Percentiles rank a stretch among this genome's conserved stretches.
These are phyloP conservation scores for Clavulina sp. DNA, from an alignment of 768 basidiomycete species.

Conservation along the genomic window DNA sequence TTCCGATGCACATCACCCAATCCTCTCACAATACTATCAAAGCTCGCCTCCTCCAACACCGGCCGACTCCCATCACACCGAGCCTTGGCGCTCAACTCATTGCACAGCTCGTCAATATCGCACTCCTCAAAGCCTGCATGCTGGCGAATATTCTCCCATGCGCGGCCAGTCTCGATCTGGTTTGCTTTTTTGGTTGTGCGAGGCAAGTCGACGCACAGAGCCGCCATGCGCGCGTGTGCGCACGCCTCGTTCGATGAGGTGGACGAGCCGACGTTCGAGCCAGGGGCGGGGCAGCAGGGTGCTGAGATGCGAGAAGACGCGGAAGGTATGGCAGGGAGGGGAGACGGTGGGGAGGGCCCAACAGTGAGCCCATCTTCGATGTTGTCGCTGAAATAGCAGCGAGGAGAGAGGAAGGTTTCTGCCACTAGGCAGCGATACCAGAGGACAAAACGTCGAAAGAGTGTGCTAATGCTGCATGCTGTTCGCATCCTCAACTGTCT, in stretches of 20 bases:
- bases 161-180: constrained; percentile 61
- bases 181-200: constrained; percentile 48
- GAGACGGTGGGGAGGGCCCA: no score
- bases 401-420: no score
- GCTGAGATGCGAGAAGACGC: constrained; percentile 27
- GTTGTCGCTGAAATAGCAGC: no score
- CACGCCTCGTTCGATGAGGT: constrained; percentile 5
- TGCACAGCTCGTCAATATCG: constrained; percentile 62
- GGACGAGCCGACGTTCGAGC: constrained; percentile 24
- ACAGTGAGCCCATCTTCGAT: no score
- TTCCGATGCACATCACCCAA: no score
- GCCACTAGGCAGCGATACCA: no score
- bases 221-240: constrained; percentile 9
- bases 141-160: constrained; percentile 60
- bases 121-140: constrained; percentile 40
- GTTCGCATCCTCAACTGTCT: no score
- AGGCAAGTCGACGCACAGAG: constrained; percentile 31
- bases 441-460: no score
- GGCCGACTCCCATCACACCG: constrained; percentile 73
- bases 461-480: no score
- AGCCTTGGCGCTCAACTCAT: constrained; percentile 67
- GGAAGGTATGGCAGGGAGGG: no score
- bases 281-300: background rate
- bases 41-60: constrained; percentile 32
- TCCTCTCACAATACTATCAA: background rate